These are phyloP conservation scores for Clitoria ternatea DNA, from an alignment of 306 rosid genomes.

Conservation along the genomic window DNA sequence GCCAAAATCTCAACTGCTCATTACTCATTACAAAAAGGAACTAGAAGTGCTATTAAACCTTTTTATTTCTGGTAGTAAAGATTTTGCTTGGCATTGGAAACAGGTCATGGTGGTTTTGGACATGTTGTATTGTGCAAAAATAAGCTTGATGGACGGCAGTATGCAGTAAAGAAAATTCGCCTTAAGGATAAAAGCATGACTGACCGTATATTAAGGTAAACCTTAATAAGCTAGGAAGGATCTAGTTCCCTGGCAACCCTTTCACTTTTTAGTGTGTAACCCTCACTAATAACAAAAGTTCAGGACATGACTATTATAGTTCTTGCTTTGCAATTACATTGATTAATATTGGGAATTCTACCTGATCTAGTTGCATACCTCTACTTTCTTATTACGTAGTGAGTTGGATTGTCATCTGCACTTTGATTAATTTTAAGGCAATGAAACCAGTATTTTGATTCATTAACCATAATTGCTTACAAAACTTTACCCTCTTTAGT, in stretches of 20 bases:
- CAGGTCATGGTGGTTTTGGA: conserved; percentile 99
- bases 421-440: conserved; percentile 13
- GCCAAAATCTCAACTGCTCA: background rate
- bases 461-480: background rate
- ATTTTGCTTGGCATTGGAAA: conserved; percentile 18
- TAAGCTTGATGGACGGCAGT: conserved; percentile 92
- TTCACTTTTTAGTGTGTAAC: background rate
- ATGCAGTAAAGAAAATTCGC: conserved; percentile 93
- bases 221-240: conserved; percentile 17
- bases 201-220: conserved; percentile 84
- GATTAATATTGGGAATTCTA: background rate
- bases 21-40: background rate
- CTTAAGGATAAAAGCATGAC: conserved; percentile 86
- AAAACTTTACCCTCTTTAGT: background rate
- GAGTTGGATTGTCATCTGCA: background rate
- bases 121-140: conserved; percentile 92
- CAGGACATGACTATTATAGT: conserved; percentile 2
- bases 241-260: background rate
- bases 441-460: background rate
- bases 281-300: conserved; percentile 4
- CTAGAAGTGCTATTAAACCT: background rate
- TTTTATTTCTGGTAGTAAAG: conserved; percentile 14
- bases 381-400: conserved; percentile 5
- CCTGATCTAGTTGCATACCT: conserved; percentile 1
- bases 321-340: conserved; percentile 14